Conservation (phyloP, 352 stramenopile genomes). For the Phytophthora vignae region DNA sequence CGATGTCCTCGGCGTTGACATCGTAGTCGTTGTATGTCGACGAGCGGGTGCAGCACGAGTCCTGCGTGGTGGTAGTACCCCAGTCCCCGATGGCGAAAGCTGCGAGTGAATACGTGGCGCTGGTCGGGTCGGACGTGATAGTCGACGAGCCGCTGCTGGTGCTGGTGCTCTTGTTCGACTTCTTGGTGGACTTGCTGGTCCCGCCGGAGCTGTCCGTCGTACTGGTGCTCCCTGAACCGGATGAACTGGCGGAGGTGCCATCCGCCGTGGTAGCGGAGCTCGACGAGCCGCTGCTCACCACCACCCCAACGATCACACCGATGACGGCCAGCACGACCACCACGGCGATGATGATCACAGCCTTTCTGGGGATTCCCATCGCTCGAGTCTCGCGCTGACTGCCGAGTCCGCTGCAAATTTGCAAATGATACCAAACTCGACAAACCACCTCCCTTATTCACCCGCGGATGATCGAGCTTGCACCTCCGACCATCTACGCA, state of each 20-base stretch:
- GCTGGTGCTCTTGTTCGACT: slow-evolving; percentile 14
- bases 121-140: slow-evolving; percentile 41
- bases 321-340: slow-evolving; percentile 52
- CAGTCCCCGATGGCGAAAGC: slow-evolving; percentile 82
- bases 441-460: not conserved
- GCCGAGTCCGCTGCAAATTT: slow-evolving; percentile 21
- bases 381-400: not conserved
- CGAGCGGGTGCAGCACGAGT: slow-evolving; percentile 73
- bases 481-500: slow-evolving; percentile 2
- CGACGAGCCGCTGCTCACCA: slow-evolving; percentile 31
- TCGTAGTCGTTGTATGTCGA: slow-evolving; percentile 65
- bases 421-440: slow-evolving; percentile 4
- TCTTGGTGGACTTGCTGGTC: slow-evolving; percentile 28
- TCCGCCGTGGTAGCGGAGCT: slow-evolving; percentile 34
- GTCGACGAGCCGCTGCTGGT: slow-evolving; percentile 27
- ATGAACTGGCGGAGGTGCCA: slow-evolving; percentile 20
- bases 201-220: slow-evolving; percentile 17
- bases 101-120: slow-evolving; percentile 49
- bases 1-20: slow-evolving; percentile 65
- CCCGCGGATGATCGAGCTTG: slow-evolving; percentile 4
- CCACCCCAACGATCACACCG: slow-evolving; percentile 45
- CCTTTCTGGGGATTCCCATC: slow-evolving; percentile 31
- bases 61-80: slow-evolving; percentile 61
- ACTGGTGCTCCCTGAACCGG: slow-evolving; percentile 16
- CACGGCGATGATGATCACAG: slow-evolving; percentile 45